A percentile compares a stretch with the other conserved stretches of the same genome.
Conservation (phyloP, 495 filamentous ascomycete genomes). For the Acidiella bohemica region DNA sequence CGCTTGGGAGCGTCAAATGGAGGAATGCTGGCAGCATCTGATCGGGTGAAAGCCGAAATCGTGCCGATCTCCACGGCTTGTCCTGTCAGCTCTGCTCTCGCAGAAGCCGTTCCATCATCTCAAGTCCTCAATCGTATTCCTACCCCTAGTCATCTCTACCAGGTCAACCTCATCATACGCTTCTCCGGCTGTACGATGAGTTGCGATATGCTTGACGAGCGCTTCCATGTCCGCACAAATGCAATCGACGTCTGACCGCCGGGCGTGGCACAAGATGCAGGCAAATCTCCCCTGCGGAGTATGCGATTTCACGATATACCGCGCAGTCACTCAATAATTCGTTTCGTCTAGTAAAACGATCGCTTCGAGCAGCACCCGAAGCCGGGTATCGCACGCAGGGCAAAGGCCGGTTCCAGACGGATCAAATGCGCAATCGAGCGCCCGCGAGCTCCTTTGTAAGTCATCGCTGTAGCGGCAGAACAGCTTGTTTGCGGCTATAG, state of each 20-base stretch:
- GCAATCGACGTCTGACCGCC: conserved; percentile 19
- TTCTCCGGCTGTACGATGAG: no score
- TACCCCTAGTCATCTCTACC: no score
- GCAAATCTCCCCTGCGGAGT: conserved; percentile 22
- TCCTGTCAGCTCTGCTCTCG: no score
- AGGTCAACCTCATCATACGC: no score
- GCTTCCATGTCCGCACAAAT: conserved; percentile 13
- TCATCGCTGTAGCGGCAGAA: conserved; percentile 25
- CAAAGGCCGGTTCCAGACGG: conserved; percentile 16
- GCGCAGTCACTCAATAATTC: conserved; percentile 21
- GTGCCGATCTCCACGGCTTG: no score
- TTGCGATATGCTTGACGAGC: conserved; percentile 24
- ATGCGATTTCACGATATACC: conserved; percentile 26
- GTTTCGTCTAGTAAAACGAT: conserved; percentile 9
- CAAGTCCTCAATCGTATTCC: no score
- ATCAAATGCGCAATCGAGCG: conserved; percentile 19
- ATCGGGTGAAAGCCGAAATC: no score
- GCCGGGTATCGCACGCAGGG: conserved; percentile 13
- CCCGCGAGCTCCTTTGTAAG: conserved; percentile 18
- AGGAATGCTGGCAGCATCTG: no score
- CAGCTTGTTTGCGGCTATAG: conserved; percentile 3
- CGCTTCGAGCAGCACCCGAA: conserved; percentile 17
- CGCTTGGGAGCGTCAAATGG: no score
- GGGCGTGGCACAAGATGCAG: conserved; percentile 24
- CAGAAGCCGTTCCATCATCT: no score